Conservation (phyloP, 1,284 basidiomycete species). For the Leccinum variabile region DNA sequence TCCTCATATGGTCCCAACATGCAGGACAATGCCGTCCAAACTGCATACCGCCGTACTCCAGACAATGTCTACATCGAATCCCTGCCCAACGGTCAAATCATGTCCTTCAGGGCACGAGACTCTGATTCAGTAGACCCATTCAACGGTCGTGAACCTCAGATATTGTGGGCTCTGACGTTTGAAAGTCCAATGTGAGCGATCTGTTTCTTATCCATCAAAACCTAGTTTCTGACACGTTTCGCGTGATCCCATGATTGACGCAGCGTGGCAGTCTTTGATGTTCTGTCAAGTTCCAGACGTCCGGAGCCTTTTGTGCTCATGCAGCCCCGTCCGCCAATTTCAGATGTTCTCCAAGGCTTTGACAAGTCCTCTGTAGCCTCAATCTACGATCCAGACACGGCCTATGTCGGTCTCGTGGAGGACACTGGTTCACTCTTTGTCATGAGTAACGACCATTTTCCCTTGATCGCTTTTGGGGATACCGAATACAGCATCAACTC, state of each 20-base stretch:
- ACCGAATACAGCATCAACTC: conserved; percentile 35
- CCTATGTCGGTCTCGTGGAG: conserved; percentile 74
- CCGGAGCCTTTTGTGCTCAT: conserved; percentile 70
- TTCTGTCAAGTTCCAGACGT: conserved; percentile 50
- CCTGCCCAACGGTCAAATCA: conserved; percentile 71
- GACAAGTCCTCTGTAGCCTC: conserved; percentile 39
- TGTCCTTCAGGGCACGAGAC: conserved; percentile 61
- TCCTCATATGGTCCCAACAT: conserved; percentile 85
- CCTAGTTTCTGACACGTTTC: conserved; percentile 8
- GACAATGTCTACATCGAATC: conserved; percentile 80
- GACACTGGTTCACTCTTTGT: conserved; percentile 75
- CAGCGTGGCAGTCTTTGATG: conserved; percentile 80
- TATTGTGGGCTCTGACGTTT: conserved; percentile 46
- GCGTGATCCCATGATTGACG: background rate
- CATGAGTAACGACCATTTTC: conserved; percentile 72
- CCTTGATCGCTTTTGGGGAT: conserved; percentile 70
- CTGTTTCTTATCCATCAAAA: background rate
- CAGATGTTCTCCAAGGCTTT: conserved; percentile 52
- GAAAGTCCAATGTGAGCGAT: conserved; percentile 32
- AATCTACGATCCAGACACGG: conserved; percentile 52
- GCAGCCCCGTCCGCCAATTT: conserved; percentile 71
- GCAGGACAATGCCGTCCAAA: conserved; percentile 65
- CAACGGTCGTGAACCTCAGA: conserved; percentile 37
- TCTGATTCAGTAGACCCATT: conserved; percentile 27
- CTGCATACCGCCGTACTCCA: conserved; percentile 64